Evolutionary conservation across 169 alveolate species (phyloP), one percentile per base, ranked within the genome.

Genomic region (Perkinsus marinus): DNA sequence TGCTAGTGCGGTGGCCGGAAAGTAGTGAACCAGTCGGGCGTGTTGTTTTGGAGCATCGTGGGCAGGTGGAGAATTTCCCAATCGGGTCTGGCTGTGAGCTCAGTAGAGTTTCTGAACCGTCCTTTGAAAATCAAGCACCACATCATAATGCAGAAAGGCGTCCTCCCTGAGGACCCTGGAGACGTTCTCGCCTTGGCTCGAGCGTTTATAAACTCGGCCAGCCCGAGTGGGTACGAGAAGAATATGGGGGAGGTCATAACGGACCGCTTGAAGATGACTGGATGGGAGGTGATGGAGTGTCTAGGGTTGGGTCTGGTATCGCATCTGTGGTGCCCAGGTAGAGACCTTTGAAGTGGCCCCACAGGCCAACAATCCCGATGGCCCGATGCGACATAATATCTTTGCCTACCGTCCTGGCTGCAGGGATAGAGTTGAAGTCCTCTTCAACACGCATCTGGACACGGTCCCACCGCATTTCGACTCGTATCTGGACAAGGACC

Each of bases 361-460:
- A 13, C 68, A 89, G 57, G 36, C 46, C 22, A 41, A 41, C 39
- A 89, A 89, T 17, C 91, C 46, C 0, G 91, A 41, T 37, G 68
- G 46, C 57, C 68, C 68, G 26, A 39, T 41, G 30, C 91, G 91
- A 17, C 46, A 39, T 2, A 89, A 89, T 39, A 68, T 89, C 19
- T 41, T 89, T 38, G 91, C 91, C 19, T 89, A 41, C 39, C 91
- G 68, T 22, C 39, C 39, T 7, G 91, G 46, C 0, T 26, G 39
- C 68, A 89, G 68, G 37, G 68, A 39, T 6, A 38, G 37, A 47
- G 26, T 89, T 39, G 68, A 39, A 26, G 38, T 89, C 39, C 39
- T 89, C 13, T 89, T 89, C 68, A 89, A 89, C 68, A 89, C 91
- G 10, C 91, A 89, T 38, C 5, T 89, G 37, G 91, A 89, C 91